Percentiles rank a stretch among this genome's conserved stretches.
These are phyloP conservation scores for Coemansia sp. DNA, from an alignment of 192 early-diverging fungal genomes.

Conservation along the genomic window DNA sequence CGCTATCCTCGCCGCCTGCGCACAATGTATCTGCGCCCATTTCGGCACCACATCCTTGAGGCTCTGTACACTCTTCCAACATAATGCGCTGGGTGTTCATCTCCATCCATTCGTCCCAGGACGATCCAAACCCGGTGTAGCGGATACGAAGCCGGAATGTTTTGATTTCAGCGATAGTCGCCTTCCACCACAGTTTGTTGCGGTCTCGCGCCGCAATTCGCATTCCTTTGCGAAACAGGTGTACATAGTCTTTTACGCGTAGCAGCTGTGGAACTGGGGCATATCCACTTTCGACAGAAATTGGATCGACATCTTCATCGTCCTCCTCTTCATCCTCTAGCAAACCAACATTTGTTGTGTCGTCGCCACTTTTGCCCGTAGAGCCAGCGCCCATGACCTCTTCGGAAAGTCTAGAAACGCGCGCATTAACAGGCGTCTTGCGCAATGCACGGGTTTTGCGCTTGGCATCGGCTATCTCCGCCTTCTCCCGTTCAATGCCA, in stretches of 20 bases:
- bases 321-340: slow-evolving; percentile 9
- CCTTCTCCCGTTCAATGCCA: slow-evolving; percentile 16
- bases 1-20: background rate
- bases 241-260: slow-evolving; percentile 50
- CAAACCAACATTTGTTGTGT: background rate
- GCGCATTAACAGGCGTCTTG: slow-evolving; percentile 14
- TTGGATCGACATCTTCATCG: slow-evolving; percentile 37
- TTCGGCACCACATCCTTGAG: background rate
- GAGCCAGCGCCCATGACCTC: slow-evolving; percentile 4
- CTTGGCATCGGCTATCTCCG: slow-evolving; percentile 15
- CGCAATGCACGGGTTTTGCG: slow-evolving; percentile 1
- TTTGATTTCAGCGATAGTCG: slow-evolving; percentile 58
- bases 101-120: slow-evolving; percentile 68
- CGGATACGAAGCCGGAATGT: slow-evolving; percentile 61
- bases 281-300: slow-evolving; percentile 40
- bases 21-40: background rate
- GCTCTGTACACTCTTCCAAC: slow-evolving; percentile 14
- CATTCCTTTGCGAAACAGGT: slow-evolving; percentile 41
- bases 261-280: slow-evolving; percentile 38
- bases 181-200: slow-evolving; percentile 61
- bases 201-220: slow-evolving; percentile 59
- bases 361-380: background rate
- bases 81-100: slow-evolving; percentile 64
- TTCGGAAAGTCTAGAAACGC: slow-evolving; percentile 7
- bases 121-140: slow-evolving; percentile 55